Evolutionary conservation across 2,329 filamentous ascomycete species (phyloP).

Genomic region (Xylariales sp.): DNA sequence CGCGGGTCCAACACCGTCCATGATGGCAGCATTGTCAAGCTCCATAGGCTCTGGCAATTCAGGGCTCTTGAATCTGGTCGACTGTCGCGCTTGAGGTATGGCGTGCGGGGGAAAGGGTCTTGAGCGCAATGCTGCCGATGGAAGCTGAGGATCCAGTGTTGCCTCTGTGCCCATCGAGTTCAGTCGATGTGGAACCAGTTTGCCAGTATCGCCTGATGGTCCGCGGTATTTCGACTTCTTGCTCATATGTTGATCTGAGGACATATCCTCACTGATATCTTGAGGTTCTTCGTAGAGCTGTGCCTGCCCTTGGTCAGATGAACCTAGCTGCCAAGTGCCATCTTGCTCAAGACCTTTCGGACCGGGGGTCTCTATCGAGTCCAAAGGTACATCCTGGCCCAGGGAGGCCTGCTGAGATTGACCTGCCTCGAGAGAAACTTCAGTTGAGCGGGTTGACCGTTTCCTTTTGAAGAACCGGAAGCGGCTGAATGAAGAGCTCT

Average conservation of each 20-base stretch:
- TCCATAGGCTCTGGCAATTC: conserved; percentile 29
- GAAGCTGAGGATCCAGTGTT: conserved; percentile 7
- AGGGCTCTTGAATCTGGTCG: conserved; percentile 25
- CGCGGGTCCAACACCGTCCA: conserved; percentile 15
- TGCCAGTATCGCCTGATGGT: neutral
- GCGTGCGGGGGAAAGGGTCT: conserved; percentile 16
- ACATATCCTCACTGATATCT: conserved; percentile 7
- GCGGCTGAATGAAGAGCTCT: conserved; percentile 21
- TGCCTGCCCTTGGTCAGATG: conserved; percentile 5
- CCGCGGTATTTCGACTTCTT: conserved; percentile 7
- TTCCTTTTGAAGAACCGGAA: conserved; percentile 23
- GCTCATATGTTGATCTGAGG: conserved; percentile 1
- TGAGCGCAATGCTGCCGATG: conserved; percentile 7
- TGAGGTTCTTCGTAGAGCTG: conserved; percentile 21
- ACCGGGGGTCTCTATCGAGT: conserved; percentile 11
- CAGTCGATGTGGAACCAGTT: conserved; percentile 4
- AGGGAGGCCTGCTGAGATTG: conserved; percentile 8
- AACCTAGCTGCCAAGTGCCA: conserved; percentile 8
- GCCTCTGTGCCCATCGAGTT: conserved; percentile 6
- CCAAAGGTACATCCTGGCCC: conserved; percentile 11
- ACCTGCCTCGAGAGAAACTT: conserved; percentile 16
- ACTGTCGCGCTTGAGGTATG: conserved; percentile 5
- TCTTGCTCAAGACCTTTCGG: conserved; percentile 14
- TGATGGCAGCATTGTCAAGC: conserved; percentile 15
- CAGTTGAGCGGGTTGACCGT: conserved; percentile 22